Conservation (phyloP, 169 alveolate species). For the Plasmodium reichenowi region DNA sequence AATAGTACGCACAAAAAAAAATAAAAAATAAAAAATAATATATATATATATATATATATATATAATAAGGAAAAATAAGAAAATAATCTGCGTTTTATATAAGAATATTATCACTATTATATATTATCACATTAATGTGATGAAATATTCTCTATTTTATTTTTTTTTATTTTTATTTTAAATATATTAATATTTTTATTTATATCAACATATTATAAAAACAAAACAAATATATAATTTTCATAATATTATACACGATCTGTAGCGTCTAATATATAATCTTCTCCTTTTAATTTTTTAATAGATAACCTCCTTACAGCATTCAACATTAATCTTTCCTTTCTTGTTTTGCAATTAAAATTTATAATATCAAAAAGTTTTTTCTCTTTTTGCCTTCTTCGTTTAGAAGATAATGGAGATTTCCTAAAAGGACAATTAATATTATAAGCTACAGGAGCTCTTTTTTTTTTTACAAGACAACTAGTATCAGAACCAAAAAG, state of each 20-base stretch:
- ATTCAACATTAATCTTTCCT: conserved; percentile 82
- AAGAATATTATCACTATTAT: too few species aligned
- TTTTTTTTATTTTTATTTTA: background rate
- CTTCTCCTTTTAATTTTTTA: conserved; percentile 67
- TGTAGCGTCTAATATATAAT: conserved; percentile 50
- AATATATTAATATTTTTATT: background rate
- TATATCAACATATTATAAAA: background rate
- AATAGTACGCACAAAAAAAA: too few species aligned
- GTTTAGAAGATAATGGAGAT: conserved; percentile 80
- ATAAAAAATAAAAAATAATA: too few species aligned
- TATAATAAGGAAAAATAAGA: too few species aligned
- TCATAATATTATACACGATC: conserved; percentile 21
- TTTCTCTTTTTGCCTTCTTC: conserved; percentile 82
- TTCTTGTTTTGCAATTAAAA: conserved; percentile 81
- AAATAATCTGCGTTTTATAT: too few species aligned
- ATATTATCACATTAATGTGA: too few species aligned
- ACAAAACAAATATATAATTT: background rate
- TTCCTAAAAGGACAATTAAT: conserved; percentile 81
- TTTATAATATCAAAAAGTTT: conserved; percentile 81
- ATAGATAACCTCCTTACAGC: conserved; percentile 76
- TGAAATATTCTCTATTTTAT: background rate
- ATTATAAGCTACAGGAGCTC: conserved; percentile 83
- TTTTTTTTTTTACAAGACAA: conserved; percentile 76
- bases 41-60: too few species aligned
- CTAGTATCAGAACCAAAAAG: conserved; percentile 68